These are phyloP conservation scores for Metarhizium album DNA, from an alignment of 2,329 filamentous ascomycete species.

Conservation along the genomic window DNA sequence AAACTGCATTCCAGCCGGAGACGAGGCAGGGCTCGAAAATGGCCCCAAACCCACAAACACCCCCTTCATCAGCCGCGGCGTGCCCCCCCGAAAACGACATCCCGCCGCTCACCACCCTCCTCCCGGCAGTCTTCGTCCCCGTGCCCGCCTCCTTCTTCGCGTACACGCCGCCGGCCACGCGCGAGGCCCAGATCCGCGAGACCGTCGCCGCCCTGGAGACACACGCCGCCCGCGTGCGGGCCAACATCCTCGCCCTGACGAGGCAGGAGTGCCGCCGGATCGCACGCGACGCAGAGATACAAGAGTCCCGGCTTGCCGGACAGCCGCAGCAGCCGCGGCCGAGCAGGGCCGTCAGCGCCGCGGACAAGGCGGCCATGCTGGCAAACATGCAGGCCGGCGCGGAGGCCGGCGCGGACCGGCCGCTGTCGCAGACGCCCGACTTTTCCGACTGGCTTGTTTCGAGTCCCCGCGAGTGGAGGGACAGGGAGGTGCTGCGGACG, in stretches of 20 bases:
- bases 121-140: slow-evolving; percentile 24
- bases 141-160: slow-evolving; percentile 15
- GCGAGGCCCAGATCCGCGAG: slow-evolving; percentile 11
- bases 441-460: not conserved
- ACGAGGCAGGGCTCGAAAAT: too few relatives aligned
- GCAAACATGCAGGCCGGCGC: slow-evolving; percentile 17
- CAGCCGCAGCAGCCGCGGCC: not conserved
- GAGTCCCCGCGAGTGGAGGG: slow-evolving; percentile 13
- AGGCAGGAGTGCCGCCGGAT: slow-evolving; percentile 23
- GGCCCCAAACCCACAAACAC: too few relatives aligned
- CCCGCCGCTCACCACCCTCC: slow-evolving; percentile 13
- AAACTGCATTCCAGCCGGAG: too few relatives aligned
- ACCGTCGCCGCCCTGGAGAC: slow-evolving; percentile 13
- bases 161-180: slow-evolving; percentile 8
- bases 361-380: slow-evolving; percentile 16
- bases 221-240: slow-evolving; percentile 17
- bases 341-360: not conserved
- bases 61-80: not conserved
- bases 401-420: not conserved
- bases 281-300: slow-evolving; percentile 12
- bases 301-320: not conserved
- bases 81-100: slow-evolving; percentile 4
- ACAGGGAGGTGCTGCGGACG: slow-evolving; percentile 12
- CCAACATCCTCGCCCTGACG: slow-evolving; percentile 20
- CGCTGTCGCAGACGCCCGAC: not conserved